phyloP scores from a whole-genome alignment of 331 rosid species.

The Rhamnella rubrinervis region DNA sequence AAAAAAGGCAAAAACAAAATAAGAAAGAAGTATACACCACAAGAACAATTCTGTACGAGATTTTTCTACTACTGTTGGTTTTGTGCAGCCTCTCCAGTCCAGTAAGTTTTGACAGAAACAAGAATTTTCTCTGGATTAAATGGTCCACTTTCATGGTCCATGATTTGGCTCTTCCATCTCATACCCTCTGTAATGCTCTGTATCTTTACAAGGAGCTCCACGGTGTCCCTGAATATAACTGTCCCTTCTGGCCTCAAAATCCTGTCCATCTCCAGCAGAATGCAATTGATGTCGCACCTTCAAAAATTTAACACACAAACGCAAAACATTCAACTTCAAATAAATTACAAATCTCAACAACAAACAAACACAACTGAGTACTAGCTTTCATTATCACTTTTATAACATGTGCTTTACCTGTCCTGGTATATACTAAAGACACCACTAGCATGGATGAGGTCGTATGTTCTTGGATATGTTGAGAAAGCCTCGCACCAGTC shows the following conservation, averaged over 20 bases:
- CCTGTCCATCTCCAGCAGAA: slow-evolving; percentile 93
- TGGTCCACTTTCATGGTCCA: slow-evolving; percentile 94
- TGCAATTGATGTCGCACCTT: slow-evolving; percentile 72
- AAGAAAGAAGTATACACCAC: background rate
- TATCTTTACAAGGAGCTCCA: slow-evolving; percentile 74
- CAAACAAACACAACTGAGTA: too few species aligned
- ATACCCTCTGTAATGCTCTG: slow-evolving; percentile 63
- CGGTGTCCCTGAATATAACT: slow-evolving; percentile 75
- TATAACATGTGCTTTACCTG: slow-evolving; percentile 40
- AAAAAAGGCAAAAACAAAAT: background rate
- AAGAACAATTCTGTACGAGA: too few species aligned
- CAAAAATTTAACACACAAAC: slow-evolving; percentile 24
- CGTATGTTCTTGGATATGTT: slow-evolving; percentile 92
- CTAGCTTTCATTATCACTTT: too few species aligned
- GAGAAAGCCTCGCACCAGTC: slow-evolving; percentile 99
- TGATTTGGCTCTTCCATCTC: slow-evolving; percentile 81
- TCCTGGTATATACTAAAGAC: slow-evolving; percentile 85
- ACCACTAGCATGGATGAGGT: slow-evolving; percentile 81
- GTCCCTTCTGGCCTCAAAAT: slow-evolving; percentile 96
- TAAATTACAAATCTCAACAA: too few species aligned
- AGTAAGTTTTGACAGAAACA: slow-evolving; percentile 68
- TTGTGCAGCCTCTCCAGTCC: slow-evolving; percentile 56
- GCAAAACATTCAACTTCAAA: background rate
- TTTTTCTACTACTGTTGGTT: background rate
- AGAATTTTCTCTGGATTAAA: slow-evolving; percentile 93